Conservation (phyloP, 805 yeast species). For the Candida xyloterini region DNA sequence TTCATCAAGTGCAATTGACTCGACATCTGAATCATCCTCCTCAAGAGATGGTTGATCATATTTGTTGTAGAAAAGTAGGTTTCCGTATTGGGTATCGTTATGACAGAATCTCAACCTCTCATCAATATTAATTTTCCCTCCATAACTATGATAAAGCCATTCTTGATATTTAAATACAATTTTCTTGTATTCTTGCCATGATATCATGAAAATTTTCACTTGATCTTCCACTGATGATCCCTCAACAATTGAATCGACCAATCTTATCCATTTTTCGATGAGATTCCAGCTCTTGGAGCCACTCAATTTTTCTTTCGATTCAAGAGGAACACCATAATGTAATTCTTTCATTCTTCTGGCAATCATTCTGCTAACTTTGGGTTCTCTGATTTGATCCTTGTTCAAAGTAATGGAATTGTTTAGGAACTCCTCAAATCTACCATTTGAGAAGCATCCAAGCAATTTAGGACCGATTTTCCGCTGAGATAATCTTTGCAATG, state of each 20-base stretch:
- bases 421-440: conserved; percentile 90
- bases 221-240: conserved; percentile 36
- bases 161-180: conserved; percentile 51
- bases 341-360: conserved; percentile 97
- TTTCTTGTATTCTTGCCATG: conserved; percentile 49
- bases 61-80: conserved; percentile 57
- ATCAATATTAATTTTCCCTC: conserved; percentile 37
- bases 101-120: conserved; percentile 77
- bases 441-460: conserved; percentile 87
- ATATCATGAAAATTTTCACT: conserved; percentile 40
- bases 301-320: conserved; percentile 47
- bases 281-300: conserved; percentile 73
- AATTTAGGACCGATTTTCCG: conserved; percentile 85
- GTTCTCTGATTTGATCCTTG: conserved; percentile 68
- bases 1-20: conserved; percentile 13
- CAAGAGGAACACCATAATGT: conserved; percentile 73
- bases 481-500: conserved; percentile 67
- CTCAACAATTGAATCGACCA: conserved; percentile 44
- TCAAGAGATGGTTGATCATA: conserved; percentile 25
- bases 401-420: conserved; percentile 78
- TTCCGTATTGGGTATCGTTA: conserved; percentile 96
- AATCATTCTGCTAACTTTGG: conserved; percentile 74
- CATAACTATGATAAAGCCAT: conserved; percentile 59
- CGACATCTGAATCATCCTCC: conserved; percentile 29
- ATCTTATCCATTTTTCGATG: conserved; percentile 66